A percentile compares a stretch with the other conserved stretches of the same genome.
These are phyloP conservation scores for Aphanomyces astaci DNA, from an alignment of 352 stramenopile species.

Conservation along the genomic window DNA sequence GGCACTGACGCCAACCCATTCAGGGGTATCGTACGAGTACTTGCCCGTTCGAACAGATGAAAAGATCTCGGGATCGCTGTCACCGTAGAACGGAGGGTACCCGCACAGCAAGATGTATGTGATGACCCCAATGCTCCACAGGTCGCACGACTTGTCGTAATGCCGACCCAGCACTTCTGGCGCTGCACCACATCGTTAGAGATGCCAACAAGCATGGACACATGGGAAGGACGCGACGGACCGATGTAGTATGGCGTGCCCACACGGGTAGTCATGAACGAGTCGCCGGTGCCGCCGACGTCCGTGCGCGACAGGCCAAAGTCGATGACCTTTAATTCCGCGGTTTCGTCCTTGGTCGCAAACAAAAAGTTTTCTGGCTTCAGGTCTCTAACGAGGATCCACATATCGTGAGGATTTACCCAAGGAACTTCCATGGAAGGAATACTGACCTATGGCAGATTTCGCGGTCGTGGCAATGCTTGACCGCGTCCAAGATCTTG, in stretches of 20 bases:
- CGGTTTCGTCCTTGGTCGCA: slow-evolving; percentile 79
- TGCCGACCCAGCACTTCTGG: slow-evolving; percentile 89
- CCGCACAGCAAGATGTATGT: slow-evolving; percentile 94
- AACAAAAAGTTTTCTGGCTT: slow-evolving; percentile 98
- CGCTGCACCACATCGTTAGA: slow-evolving; percentile 27
- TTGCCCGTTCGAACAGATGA: slow-evolving; percentile 60
- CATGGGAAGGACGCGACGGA: too few species aligned
- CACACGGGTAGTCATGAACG: slow-evolving; percentile 92
- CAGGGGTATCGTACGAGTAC: slow-evolving; percentile 81
- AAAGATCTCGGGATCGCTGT: slow-evolving; percentile 89
- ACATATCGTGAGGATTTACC: neutral
- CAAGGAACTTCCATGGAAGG: neutral
- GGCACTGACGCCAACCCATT: slow-evolving; percentile 74
- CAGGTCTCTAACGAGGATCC: slow-evolving; percentile 60
- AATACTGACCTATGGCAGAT: slow-evolving; percentile 87
- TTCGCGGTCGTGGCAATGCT: slow-evolving; percentile 96
- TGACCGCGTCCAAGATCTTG: slow-evolving; percentile 94
- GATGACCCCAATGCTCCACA: slow-evolving; percentile 95
- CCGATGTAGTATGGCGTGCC: slow-evolving; percentile 94
- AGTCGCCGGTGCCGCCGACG: slow-evolving; percentile 34
- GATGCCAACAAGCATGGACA: neutral
- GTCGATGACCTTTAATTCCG: slow-evolving; percentile 98
- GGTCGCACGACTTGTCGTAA: slow-evolving; percentile 95
- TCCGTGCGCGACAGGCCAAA: slow-evolving; percentile 94
- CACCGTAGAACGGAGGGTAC: slow-evolving; percentile 94